Evolutionary conservation across 164 flowering plant genomes (phyloP).

Genomic region (Aristolochia fimbriata): DNA sequence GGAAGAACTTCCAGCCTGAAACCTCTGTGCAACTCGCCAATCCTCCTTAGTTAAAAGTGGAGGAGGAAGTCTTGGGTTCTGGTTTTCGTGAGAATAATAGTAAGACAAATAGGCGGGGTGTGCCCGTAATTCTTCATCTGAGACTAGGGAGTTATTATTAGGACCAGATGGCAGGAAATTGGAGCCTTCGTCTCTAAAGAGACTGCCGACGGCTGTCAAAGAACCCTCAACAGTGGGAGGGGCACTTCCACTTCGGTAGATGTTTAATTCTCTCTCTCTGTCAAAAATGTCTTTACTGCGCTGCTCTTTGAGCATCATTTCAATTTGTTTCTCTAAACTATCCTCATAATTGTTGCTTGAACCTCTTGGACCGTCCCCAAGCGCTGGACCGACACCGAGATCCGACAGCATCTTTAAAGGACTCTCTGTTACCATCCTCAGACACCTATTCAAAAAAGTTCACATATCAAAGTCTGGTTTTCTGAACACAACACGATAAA

Average conservation of each 20-base stretch:
- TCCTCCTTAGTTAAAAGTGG: constrained; percentile 74
- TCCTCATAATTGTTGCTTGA: constrained; percentile 33
- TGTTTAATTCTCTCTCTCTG: constrained; percentile 43
- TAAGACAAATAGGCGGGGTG: constrained; percentile 75
- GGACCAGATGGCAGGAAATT: constrained; percentile 4
- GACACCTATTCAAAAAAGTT: constrained; percentile 16
- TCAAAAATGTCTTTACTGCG: constrained; percentile 17
- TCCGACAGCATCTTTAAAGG: constrained; percentile 27
- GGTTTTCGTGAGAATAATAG: constrained; percentile 63
- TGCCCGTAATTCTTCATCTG: constrained; percentile 67
- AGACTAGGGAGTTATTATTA: constrained; percentile 13
- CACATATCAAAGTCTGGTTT: background rate
- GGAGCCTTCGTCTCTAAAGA: constrained; percentile 13
- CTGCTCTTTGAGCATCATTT: constrained; percentile 34
- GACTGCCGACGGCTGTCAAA: constrained; percentile 44
- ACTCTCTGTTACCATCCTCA: constrained; percentile 34
- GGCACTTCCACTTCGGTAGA: constrained; percentile 81
- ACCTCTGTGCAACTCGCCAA: constrained; percentile 74
- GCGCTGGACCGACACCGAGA: constrained; percentile 11
- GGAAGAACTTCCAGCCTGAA: constrained; percentile 38
- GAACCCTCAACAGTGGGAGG: constrained; percentile 93
- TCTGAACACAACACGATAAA: constrained; percentile 1
- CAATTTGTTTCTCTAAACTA: constrained; percentile 43
- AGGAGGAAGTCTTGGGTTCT: constrained; percentile 79
- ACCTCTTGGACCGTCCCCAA: constrained; percentile 17